Base-by-base conservation (phyloP, 352 stramenopile species). In the Phytopythium kandeliae region DNA sequence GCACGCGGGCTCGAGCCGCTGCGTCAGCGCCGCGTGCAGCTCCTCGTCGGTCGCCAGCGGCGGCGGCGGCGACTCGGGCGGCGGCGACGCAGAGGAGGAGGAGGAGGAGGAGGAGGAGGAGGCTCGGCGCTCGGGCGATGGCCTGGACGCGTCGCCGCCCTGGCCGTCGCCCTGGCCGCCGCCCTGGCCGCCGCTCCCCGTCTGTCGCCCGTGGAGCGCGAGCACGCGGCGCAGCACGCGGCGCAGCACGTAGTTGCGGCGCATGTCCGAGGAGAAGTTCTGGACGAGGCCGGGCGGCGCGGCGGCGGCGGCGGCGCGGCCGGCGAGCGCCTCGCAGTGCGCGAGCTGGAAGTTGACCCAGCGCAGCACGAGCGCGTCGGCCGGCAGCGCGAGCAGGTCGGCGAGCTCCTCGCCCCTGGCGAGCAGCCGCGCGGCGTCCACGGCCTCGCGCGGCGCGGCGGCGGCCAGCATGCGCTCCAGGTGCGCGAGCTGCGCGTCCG, bases 231-330 rank as follows among this genome's bases (percentile, higher is more conserved):
- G 80, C 40, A 98, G 72, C 19, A 99, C 94, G 54, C 96, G 88
- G 36, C 96, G 78, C 28, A 99, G 58, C 15, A 98, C 95, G 65
- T 99, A 99, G 24, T 96, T 96, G 37, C 96, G 85, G 15, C 95
- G 95, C 49, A 98, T 88, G 55, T 98, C 98, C 7, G 86, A 97
- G 21, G 96, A 96, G 52, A 97, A 95, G 30, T 89, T 89, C 49
- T 87, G 78, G 33, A 87, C 72, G 28, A 88, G 79, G 2, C 67
- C 71, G 2, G 40, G 40, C 7, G 36, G 48, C 15, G 46, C 54
- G 2, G 55, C 28, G 3, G 40, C 57, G 6, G 57, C 65, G 34
- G 76, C 64, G 25, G 37, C 42, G 21, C 64, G 57, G 25, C n/a
- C n/a, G n/a, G n/a, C n/a, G n/a, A 78, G 67, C 0, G 51, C 74